Conservation (phyloP, 225 moss, liverwort and hornwort species). For the Ulota crispa region DNA sequence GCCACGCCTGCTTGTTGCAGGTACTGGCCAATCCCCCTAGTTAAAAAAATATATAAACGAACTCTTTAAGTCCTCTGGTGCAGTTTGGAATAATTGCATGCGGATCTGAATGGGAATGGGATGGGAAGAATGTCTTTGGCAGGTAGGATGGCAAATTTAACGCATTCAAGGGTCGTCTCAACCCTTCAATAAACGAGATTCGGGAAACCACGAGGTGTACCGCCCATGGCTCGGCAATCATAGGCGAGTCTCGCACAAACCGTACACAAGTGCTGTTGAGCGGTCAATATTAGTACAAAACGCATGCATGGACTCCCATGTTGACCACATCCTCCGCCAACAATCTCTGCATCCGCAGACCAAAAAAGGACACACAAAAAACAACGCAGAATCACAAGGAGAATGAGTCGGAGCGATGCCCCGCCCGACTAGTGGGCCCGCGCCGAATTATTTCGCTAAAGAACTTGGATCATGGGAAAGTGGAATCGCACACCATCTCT, state of each 20-base stretch:
- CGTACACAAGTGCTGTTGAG: background rate
- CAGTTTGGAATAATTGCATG: background rate
- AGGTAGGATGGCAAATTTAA: background rate
- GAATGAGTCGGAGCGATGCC: too few species aligned
- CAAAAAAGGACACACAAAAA: too few species aligned
- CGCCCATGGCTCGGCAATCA: background rate
- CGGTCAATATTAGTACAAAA: too few species aligned
- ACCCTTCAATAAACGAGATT: conserved; percentile 22
- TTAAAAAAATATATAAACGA: too few species aligned
- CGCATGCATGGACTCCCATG: too few species aligned
- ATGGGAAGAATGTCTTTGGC: too few species aligned
- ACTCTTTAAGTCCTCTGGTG: background rate
- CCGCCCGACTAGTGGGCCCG: background rate
- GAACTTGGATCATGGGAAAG: conserved; percentile 26
- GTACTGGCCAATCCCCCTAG: too few species aligned
- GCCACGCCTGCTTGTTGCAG: too few species aligned
- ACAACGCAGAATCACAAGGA: too few species aligned
- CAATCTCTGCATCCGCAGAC: too few species aligned
- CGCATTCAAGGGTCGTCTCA: background rate
- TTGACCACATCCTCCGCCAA: too few species aligned
- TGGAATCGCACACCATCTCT: background rate
- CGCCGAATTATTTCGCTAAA: conserved; percentile 31
- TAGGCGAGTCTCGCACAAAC: background rate
- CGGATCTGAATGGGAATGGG: background rate
- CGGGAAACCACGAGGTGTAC: background rate